Evolutionary conservation across 768 basidiomycete species (phyloP), one percentile per base, ranked within the genome.

Genomic region (Guyanaporus albipodus): DNA sequence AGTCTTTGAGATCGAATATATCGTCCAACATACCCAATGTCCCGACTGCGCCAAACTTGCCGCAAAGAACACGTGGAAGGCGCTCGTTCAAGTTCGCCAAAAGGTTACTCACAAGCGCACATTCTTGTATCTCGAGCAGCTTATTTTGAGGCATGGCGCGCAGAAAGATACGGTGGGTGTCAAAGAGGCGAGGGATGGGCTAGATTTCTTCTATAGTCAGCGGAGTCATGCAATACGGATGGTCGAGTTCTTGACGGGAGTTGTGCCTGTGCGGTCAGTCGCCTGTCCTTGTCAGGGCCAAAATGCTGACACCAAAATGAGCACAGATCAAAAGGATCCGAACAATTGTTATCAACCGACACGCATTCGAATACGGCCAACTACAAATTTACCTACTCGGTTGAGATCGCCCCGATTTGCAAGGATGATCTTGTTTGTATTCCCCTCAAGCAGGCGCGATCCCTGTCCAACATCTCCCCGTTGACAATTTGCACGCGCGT

Each of bases 31-130:
- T 56, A 88, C 89, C 1, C 96, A 99, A 71, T 99, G 96, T 67
- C 84, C 91, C 0, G 91, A 93, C 55, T 99, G 96, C 61, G 76
- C 95, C 1, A 85, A 82, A 58, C 79, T 98, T 4, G 96, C 96
- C 0, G 96, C 96, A 3, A 99, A 98, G 72, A 97, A 98, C 64
- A 98, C 94, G 0, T 98, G 95, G 96, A 93, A 92, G 62, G 92
- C 95, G 1, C 76, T 92, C 29, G 94, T 99, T 2, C 96, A 98
- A 73, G 92, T 98, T n/a, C 85, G 96, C 37, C 96, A 99, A 66
- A 98, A 99, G 69, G 96, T 98, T 34, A 76, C 91, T 4, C 96
- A 99, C 67, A 99, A 99, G 70, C 83, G 96, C 47, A 98, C 96
- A 2, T 99, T 99, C 73, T 69, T 99, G 58, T 99, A 85, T 73